A percentile compares a stretch with the other conserved stretches of the same genome.
phyloP scores from a whole-genome alignment of 2,329 filamentous ascomycete genomes.

The Aspergillus quadricinctus region DNA sequence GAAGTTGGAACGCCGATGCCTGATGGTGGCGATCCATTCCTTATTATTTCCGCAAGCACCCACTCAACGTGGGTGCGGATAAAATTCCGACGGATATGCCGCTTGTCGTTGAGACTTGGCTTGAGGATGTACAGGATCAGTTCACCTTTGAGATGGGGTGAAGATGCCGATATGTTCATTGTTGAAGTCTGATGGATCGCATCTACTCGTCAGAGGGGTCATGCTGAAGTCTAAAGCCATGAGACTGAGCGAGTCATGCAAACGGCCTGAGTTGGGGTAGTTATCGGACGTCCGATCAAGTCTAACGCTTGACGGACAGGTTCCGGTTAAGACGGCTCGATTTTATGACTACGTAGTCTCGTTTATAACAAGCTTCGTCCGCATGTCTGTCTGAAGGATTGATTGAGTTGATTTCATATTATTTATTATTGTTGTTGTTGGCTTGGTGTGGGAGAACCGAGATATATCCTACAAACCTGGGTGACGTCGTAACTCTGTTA shows the following conservation, averaged over 20 bases:
- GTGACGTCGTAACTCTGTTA: background rate
- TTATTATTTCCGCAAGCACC: background rate
- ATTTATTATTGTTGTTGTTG: background rate
- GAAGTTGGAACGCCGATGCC: no score
- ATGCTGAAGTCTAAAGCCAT: no score
- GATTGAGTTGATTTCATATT: background rate
- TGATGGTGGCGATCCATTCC: slow-evolving; percentile 1
- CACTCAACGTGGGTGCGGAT: slow-evolving; percentile 6
- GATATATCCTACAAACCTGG: background rate
- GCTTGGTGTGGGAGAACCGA: background rate
- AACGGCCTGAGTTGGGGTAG: background rate
- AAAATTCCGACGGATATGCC: slow-evolving; percentile 11
- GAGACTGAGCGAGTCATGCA: no score
- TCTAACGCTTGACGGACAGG: slow-evolving; percentile 1
- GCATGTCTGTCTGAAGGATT: background rate
- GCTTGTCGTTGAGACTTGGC: background rate
- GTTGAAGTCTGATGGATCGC: no score
- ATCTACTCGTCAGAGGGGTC: no score
- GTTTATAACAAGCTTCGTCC: background rate
- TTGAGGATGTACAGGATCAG: slow-evolving; percentile 4
- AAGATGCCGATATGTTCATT: no score
- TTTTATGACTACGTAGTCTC: background rate
- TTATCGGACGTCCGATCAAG: slow-evolving; percentile 6
- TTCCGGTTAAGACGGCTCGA: slow-evolving; percentile 27
- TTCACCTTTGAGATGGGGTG: background rate